Evolutionary conservation across 768 basidiomycete genomes (phyloP).

Genomic region (Trametes sanguinea): DNA sequence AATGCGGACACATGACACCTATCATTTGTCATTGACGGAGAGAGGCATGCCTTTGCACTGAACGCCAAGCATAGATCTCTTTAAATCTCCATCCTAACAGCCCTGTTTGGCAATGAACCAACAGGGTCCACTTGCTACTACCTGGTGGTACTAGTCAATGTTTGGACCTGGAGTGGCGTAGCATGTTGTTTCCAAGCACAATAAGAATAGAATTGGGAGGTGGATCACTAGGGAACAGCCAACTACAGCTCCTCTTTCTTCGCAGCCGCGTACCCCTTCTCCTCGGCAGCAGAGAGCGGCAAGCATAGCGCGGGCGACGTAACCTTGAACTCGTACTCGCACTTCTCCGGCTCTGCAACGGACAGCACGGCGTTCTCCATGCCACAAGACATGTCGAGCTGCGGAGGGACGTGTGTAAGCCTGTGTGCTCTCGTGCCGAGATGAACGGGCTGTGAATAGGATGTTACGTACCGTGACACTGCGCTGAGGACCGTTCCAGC

Average conservation of each 20-base stretch:
- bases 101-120: too few relatives aligned
- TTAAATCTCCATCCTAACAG: too few relatives aligned
- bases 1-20: too few relatives aligned
- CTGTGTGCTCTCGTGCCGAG: background rate
- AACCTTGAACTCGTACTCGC: slow-evolving; percentile 87
- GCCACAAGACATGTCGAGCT: slow-evolving; percentile 86
- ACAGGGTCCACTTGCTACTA: too few relatives aligned
- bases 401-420: background rate
- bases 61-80: too few relatives aligned
- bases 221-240: background rate
- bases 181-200: background rate
- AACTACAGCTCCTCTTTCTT: slow-evolving; percentile 34
- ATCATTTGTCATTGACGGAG: too few relatives aligned
- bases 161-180: background rate
- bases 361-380: slow-evolving; percentile 77
- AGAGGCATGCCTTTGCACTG: too few relatives aligned
- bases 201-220: background rate
- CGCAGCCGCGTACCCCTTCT: slow-evolving; percentile 17
- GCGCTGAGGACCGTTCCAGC: slow-evolving; percentile 96
- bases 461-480: slow-evolving; percentile 63
- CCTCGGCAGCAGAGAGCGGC: slow-evolving; percentile 47
- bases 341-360: slow-evolving; percentile 91
- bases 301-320: slow-evolving; percentile 85
- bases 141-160: too few relatives aligned
- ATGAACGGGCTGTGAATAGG: background rate